These are phyloP conservation scores for Astrothelium subdiscretum DNA, from an alignment of 495 filamentous ascomycete species.

Conservation along the genomic window DNA sequence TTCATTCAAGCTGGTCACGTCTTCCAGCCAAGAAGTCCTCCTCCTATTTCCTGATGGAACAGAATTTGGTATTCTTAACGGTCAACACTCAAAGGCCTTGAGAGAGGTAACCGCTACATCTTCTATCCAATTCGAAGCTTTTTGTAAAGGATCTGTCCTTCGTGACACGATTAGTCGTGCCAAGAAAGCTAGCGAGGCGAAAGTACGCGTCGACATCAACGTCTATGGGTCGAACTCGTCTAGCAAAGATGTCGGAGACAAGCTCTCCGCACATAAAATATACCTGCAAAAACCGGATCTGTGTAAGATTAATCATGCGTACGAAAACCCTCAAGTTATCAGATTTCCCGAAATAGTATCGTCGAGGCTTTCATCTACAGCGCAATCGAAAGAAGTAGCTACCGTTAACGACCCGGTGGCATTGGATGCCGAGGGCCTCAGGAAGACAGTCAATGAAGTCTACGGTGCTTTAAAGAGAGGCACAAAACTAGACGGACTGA, in stretches of 20 bases:
- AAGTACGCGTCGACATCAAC: slow-evolving; percentile 10
- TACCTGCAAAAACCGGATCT: slow-evolving; percentile 11
- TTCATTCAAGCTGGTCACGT: not conserved
- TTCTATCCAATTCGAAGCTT: not conserved
- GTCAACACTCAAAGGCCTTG: not conserved
- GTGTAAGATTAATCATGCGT: not conserved
- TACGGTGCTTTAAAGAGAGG: not conserved
- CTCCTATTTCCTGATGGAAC: slow-evolving; percentile 8
- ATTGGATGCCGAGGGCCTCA: not conserved
- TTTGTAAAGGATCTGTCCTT: not conserved
- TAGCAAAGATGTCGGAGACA: not conserved
- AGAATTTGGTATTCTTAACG: slow-evolving; percentile 6
- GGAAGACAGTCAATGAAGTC: not conserved
- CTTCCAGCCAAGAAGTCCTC: not conserved
- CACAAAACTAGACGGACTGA: not conserved
- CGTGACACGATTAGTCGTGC: slow-evolving; percentile 8
- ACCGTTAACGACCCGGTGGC: not conserved
- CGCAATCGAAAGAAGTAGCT: not conserved
- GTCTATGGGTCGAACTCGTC: slow-evolving; percentile 5
- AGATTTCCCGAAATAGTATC: slow-evolving; percentile 2
- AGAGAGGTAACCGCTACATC: not conserved
- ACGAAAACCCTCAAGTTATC: slow-evolving; percentile 15
- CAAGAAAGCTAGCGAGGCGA: slow-evolving; percentile 9
- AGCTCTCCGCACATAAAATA: slow-evolving; percentile 5
- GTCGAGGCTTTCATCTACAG: not conserved